Percentiles rank a stretch among this genome's conserved stretches.
Conservation (phyloP, 306 rosid species). For the Castanea sativa region DNA sequence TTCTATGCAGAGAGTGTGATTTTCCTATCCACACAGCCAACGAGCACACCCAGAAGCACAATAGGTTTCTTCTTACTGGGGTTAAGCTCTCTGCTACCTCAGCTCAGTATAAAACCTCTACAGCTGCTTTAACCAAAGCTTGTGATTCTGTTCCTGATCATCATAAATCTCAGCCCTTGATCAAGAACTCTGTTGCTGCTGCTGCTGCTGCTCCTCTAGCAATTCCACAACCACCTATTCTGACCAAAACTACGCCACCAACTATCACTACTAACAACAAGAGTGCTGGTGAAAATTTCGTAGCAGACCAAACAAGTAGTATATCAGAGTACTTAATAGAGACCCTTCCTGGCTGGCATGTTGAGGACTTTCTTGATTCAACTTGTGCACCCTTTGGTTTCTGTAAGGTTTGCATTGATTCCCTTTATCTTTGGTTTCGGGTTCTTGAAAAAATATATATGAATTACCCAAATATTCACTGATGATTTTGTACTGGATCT, state of each 20-base stretch:
- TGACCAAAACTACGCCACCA: constrained; percentile 22
- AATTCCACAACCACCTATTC: constrained; percentile 26
- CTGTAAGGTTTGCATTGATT: constrained; percentile 48
- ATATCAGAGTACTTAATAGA: constrained; percentile 88
- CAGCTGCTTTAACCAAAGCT: background rate
- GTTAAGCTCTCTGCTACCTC: constrained; percentile 56
- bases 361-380: constrained; percentile 81
- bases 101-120: constrained; percentile 27
- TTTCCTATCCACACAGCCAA: constrained; percentile 63
- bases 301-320: constrained; percentile 31
- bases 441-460: background rate
- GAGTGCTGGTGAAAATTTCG: background rate
- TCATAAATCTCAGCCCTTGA: constrained; percentile 12
- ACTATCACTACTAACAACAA: background rate
- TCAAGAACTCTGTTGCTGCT: constrained; percentile 13
- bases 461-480: background rate
- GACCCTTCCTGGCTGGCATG: constrained; percentile 93
- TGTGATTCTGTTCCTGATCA: constrained; percentile 19
- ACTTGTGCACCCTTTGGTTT: constrained; percentile 45
- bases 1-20: constrained; percentile 83
- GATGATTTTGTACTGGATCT: constrained; percentile 7
- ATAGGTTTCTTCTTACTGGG: constrained; percentile 76
- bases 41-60: constrained; percentile 75
- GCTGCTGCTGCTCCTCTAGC: constrained; percentile 14
- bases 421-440: background rate